These are phyloP conservation scores for Arthrobotrys megalospora DNA, from an alignment of 2,329 filamentous ascomycete species.

Conservation along the genomic window DNA sequence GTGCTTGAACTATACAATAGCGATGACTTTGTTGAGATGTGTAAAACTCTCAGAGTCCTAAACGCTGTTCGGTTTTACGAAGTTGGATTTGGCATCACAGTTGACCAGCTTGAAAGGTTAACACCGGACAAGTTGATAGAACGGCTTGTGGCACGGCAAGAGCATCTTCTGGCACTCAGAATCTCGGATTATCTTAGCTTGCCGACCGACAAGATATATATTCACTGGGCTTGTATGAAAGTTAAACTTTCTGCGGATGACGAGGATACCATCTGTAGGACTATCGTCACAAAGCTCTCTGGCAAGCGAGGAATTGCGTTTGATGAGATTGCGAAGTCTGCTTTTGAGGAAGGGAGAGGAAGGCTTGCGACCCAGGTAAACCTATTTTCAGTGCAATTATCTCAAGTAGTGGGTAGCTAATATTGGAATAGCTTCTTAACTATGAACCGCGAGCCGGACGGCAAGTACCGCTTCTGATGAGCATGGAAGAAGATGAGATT, in stretches of 20 bases:
- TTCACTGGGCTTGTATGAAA: conserved; percentile 97
- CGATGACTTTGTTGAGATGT: conserved; percentile 99
- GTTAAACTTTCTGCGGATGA: conserved; percentile 87
- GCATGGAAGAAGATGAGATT: conserved; percentile 95
- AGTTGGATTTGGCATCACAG: conserved; percentile 89
- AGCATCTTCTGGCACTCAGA: conserved; percentile 90
- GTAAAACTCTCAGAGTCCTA: conserved; percentile 89
- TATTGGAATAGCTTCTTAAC: conserved; percentile 78
- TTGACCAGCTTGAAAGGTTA: conserved; percentile 85
- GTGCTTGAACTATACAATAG: conserved; percentile 97
- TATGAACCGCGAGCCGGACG: conserved; percentile 95
- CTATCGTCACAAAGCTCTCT: conserved; percentile 87
- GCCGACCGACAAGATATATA: conserved; percentile 89
- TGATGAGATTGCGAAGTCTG: conserved; percentile 90
- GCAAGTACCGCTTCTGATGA: conserved; percentile 91
- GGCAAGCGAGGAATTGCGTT: conserved; percentile 95
- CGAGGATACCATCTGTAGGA: conserved; percentile 86
- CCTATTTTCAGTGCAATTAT: neutral
- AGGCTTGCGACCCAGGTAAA: conserved; percentile 79
- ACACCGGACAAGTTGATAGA: conserved; percentile 90
- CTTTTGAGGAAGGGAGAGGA: conserved; percentile 91
- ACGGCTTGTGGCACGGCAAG: conserved; percentile 86
- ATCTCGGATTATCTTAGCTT: conserved; percentile 89
- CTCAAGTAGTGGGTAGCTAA: conserved; percentile 3
- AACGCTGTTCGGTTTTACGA: conserved; percentile 94